phyloP scores from a whole-genome alignment of 2,329 filamentous ascomycete genomes.

The Diaporthe vexans region DNA sequence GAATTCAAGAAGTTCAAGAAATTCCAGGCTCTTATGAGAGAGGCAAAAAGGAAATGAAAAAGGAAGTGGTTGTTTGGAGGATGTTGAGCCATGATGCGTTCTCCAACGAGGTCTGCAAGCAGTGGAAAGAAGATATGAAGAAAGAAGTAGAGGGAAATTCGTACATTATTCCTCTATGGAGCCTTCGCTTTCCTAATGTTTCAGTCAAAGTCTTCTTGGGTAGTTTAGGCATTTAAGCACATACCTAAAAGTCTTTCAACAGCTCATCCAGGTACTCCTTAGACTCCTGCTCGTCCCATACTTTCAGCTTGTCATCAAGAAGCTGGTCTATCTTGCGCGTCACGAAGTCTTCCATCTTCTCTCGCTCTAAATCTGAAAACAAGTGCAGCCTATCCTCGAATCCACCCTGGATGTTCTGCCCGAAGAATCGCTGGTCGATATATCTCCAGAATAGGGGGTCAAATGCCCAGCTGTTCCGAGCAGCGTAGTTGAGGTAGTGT shows the following conservation, averaged over 20 bases:
- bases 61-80: too few relatives aligned
- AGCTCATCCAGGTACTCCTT: not conserved
- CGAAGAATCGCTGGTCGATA: not conserved
- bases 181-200: too few relatives aligned
- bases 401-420: not conserved
- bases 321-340: not conserved
- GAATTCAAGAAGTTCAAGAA: not conserved
- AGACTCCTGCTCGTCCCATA: not conserved
- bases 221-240: too few relatives aligned
- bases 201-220: too few relatives aligned
- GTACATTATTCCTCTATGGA: too few relatives aligned
- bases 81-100: too few relatives aligned
- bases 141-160: too few relatives aligned
- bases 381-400: not conserved
- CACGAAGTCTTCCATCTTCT: not conserved
- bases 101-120: too few relatives aligned
- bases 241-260: not conserved
- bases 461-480: not conserved
- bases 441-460: not conserved
- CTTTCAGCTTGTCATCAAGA: not conserved
- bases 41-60: not conserved
- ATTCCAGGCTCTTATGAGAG: not conserved
- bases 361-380: not conserved
- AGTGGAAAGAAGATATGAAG: too few relatives aligned
- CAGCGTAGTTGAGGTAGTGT: not conserved